Evolutionary conservation across 2,329 filamentous ascomycete species (phyloP), one percentile per base, ranked within the genome.

Genomic region (Clonostachys chloroleuca): DNA sequence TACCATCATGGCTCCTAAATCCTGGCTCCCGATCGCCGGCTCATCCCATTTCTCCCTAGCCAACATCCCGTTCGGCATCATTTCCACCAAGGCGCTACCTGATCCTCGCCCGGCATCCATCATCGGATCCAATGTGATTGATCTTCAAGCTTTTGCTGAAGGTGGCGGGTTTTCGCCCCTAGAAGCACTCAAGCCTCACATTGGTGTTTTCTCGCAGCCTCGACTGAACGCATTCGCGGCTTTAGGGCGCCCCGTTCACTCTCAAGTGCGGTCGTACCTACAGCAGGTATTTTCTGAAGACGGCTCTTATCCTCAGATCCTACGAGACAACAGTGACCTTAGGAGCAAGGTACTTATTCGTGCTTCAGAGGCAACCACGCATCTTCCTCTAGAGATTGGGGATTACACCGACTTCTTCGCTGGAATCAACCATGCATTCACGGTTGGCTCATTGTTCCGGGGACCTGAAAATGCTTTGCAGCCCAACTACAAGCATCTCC

Each of bases 351-450:
- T 59, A 5, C 46, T 67, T 12, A 9, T 69, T 6, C 56, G 55
- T 9, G 47, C 56, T 2, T 40, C 61, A 33, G 74, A 77, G 5
- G 78, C 84, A 16, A 76, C 72, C 51, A 84, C 77, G 56, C 87
- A 92, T 52, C 57, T 92, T 1, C 89, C 89, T 1, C 80, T 92
- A 72, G 72, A 78, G 35, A 89, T 92, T 57, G 86, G 87, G 30
- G 89, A 92, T 60, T 92, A 92, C 61, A 89, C 88, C 2, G 88
- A 92, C 60, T 92, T 92, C 69, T 92, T 89, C 59, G 88, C 85
- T 13, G 87, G 89, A 41, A 68, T 84, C 56, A 84, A 91, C 59
- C 88, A 92, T 64, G 88, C 88, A 5, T 86, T 83, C 69, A 68
- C 66, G 53, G 74, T 87, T 7, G 87, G 86, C 5, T 76, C 81